Base-by-base conservation (phyloP, 169 alveolate species). In the Plasmodium ovale region DNA sequence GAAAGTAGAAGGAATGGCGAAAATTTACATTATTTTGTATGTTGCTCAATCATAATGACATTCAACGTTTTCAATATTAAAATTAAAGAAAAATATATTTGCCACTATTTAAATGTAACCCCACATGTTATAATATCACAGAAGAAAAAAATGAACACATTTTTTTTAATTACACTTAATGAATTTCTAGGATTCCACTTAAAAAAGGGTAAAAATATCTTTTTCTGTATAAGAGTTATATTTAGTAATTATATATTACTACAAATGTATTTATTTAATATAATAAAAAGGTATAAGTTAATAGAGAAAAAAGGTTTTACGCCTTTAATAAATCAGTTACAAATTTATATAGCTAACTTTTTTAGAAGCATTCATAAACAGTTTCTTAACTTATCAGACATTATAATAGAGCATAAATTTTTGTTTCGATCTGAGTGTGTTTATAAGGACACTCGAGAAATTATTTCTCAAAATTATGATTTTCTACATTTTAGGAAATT, bases 231-330 rank as follows among this genome's bases (percentile, higher is more conserved):
- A 58, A 33, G 84, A 19, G 56, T 82, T 23, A 53, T 82, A 16
- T 82, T 51, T 29, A 82, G 90, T 59, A 82, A 82, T 21, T 82
- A 82, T 69, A 27, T 82, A 37, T 56, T 82, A 39, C 69, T 82
- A 27, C 90, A 82, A 65, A 82, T 82, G 90, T 82, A 82, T 56
- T 21, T 82, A 82, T 82, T 82, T 37, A 65, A 39, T 69, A 47
- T 82, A 16, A 51, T 82, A 51, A 25, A 44, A 51, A 82, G 49
- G 21, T 65, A 65, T 53, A 23, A 82, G 21, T 49, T 82, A 58
- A 33, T 67, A 10, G 53, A 74, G 3, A 65, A 59, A 53, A 69
- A 44, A 1, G 64, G 49, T n/a, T 65, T 82, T 42, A 16, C 35
- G 14, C 29, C 53, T 21, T 23, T 59, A 1, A 14, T 82, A 27